These are phyloP conservation scores for Didymella glomerata DNA, from an alignment of 2,329 filamentous ascomycete genomes.

Conservation along the genomic window DNA sequence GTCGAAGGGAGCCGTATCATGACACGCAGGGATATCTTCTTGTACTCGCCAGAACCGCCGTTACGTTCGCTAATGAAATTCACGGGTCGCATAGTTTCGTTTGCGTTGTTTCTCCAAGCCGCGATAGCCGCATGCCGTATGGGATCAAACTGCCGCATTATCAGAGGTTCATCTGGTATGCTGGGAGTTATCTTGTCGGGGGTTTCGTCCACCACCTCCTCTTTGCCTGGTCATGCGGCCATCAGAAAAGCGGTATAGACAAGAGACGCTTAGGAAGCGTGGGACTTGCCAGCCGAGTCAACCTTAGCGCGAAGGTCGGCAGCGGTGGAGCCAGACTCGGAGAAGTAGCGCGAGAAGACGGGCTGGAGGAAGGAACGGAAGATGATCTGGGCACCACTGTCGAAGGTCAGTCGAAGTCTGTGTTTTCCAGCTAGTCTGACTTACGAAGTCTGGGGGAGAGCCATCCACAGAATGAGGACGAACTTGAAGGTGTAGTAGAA, in stretches of 20 bases:
- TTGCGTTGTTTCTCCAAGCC: constrained; percentile 39
- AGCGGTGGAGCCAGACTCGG: constrained; percentile 73
- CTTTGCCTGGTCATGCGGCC: constrained; percentile 39
- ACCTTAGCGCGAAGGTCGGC: constrained; percentile 89
- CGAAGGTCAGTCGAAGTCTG: constrained; percentile 28
- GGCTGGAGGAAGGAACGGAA: constrained; percentile 96
- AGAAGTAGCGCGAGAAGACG: constrained; percentile 92
- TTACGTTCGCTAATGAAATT: constrained; percentile 29
- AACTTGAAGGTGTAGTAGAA: constrained; percentile 99
- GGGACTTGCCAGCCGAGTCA: constrained; percentile 67
- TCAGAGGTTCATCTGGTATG: constrained; percentile 17
- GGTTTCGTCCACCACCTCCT: constrained; percentile 1
- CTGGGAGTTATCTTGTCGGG: constrained; percentile 6
- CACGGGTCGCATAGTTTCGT: constrained; percentile 34
- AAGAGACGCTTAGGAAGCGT: constrained; percentile 26
- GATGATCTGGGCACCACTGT: constrained; percentile 90
- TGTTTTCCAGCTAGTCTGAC: constrained; percentile 48
- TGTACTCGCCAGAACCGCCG: constrained; percentile 31
- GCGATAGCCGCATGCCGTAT: constrained; percentile 38
- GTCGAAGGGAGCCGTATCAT: constrained; percentile 33
- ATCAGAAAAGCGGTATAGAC: constrained; percentile 37
- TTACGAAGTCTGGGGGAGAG: constrained; percentile 92
- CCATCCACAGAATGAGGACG: constrained; percentile 94
- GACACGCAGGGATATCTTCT: constrained; percentile 38
- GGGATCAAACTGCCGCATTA: constrained; percentile 21